phyloP scores from a whole-genome alignment of 2,329 filamentous ascomycete genomes.

The Monosporascus sp. region DNA sequence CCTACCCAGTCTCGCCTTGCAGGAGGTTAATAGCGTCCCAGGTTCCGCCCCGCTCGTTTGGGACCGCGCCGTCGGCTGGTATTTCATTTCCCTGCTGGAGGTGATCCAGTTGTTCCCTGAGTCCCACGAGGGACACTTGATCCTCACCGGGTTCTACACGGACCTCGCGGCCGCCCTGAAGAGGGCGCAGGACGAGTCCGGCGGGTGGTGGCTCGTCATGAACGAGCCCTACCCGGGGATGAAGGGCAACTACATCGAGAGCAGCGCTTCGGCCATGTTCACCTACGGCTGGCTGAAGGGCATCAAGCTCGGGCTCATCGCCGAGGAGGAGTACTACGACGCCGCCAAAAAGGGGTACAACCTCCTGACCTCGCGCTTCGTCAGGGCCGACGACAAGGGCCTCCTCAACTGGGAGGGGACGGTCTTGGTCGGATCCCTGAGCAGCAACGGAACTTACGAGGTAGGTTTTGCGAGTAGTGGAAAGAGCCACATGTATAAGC shows the following conservation, averaged over 20 bases:
- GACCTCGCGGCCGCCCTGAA: constrained; percentile 37
- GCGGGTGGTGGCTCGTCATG: constrained; percentile 57
- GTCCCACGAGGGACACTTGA: constrained; percentile 29
- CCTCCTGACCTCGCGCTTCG: constrained; percentile 38
- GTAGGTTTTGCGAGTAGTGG: constrained; percentile 25
- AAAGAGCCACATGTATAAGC: background rate
- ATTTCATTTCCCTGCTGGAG: constrained; percentile 43
- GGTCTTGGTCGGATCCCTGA: constrained; percentile 45
- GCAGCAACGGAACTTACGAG: constrained; percentile 42
- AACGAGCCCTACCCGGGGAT: constrained; percentile 39
- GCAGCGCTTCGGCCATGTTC: constrained; percentile 55
- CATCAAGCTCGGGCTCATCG: constrained; percentile 31
- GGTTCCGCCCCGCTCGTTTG: constrained; percentile 48
- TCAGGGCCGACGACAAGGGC: constrained; percentile 40
- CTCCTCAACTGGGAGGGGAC: constrained; percentile 47
- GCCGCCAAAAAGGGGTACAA: constrained; percentile 38
- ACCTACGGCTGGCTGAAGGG: constrained; percentile 47
- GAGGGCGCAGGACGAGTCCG: constrained; percentile 35
- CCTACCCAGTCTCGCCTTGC: background rate
- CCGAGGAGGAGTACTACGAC: constrained; percentile 26
- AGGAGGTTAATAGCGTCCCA: constrained; percentile 33
- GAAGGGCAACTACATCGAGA: constrained; percentile 56
- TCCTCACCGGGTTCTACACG: constrained; percentile 34
- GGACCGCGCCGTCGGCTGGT: constrained; percentile 46
- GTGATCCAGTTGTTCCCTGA: constrained; percentile 37